Percentiles rank a stretch among this genome's conserved stretches.
These are phyloP conservation scores for Apocynum venetum DNA, from an alignment of 257 asterid species.

Conservation along the genomic window DNA sequence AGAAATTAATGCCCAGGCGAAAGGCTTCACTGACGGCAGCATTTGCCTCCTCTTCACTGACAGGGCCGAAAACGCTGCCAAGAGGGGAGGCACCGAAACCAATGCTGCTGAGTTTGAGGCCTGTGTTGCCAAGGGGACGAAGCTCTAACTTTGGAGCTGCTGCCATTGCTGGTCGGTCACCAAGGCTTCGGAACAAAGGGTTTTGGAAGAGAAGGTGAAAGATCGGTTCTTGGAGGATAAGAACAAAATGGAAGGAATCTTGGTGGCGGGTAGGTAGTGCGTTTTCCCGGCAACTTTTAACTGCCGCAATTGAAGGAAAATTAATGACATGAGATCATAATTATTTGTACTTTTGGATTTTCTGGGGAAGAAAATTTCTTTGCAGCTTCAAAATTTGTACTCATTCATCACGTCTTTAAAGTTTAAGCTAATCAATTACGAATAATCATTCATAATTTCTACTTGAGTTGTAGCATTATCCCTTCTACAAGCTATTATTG, in stretches of 20 bases:
- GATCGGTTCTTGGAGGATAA: not conserved
- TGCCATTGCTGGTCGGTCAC: constrained; percentile 11
- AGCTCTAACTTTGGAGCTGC: constrained; percentile 45
- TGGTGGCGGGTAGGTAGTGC: not conserved
- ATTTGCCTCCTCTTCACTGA: constrained; percentile 77
- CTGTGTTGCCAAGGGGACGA: constrained; percentile 81
- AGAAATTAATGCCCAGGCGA: constrained; percentile 81
- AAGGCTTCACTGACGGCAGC: constrained; percentile 76
- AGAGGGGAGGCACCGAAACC: constrained; percentile 99
- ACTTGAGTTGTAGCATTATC: too few species aligned
- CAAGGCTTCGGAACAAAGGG: not conserved
- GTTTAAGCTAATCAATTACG: too few species aligned
- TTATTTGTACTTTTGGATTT: not conserved
- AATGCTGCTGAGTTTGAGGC: constrained; percentile 67
- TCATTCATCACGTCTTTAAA: too few species aligned
- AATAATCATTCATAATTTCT: too few species aligned
- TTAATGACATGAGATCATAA: too few species aligned
- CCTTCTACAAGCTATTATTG: too few species aligned
- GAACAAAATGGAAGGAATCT: not conserved
- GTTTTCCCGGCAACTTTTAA: not conserved
- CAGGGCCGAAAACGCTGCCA: constrained; percentile 78
- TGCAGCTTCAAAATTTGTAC: not conserved
- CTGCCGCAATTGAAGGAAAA: not conserved
- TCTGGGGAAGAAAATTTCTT: not conserved
- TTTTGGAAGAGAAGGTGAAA: not conserved